Evolutionary conservation across 257 asterid species (phyloP).

Genomic region (Nicotiana benthamiana): DNA sequence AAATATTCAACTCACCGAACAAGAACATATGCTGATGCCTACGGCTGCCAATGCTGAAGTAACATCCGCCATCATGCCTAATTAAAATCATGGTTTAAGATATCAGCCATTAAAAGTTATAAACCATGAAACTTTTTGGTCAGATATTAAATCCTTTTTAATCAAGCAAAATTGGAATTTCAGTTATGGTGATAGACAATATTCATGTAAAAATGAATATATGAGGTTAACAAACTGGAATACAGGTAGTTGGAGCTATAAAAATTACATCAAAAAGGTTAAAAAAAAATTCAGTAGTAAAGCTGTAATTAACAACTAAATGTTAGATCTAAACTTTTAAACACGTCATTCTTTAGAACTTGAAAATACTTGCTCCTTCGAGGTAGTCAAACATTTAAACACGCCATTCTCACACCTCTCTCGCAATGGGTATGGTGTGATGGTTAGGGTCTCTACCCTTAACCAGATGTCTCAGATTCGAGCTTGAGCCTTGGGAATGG

Average conservation of each 20-base stretch:
- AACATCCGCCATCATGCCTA: constrained; percentile 91
- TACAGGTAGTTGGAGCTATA: neutral
- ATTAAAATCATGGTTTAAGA: neutral
- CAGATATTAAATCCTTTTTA: neutral
- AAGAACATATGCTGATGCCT: constrained; percentile 68
- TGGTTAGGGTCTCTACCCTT: neutral
- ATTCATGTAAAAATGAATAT: neutral
- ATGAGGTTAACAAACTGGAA: neutral
- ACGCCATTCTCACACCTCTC: neutral
- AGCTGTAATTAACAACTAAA: neutral
- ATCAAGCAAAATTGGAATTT: neutral
- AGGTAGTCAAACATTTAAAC: neutral
- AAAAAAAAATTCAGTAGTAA: neutral
- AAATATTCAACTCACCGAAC: constrained; percentile 57
- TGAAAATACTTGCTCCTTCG: neutral
- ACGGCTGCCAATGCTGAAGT: constrained; percentile 70
- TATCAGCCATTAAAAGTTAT: neutral
- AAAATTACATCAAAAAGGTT: neutral
- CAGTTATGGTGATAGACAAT: neutral
- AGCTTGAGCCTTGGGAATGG: neutral
- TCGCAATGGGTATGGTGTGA: neutral
- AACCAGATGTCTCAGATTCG: neutral
- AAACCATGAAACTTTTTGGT: neutral
- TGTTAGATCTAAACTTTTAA: neutral
- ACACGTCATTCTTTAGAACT: neutral